Base-by-base conservation (phyloP, 1,284 basidiomycete species). In the Gomphus bonarii region DNA sequence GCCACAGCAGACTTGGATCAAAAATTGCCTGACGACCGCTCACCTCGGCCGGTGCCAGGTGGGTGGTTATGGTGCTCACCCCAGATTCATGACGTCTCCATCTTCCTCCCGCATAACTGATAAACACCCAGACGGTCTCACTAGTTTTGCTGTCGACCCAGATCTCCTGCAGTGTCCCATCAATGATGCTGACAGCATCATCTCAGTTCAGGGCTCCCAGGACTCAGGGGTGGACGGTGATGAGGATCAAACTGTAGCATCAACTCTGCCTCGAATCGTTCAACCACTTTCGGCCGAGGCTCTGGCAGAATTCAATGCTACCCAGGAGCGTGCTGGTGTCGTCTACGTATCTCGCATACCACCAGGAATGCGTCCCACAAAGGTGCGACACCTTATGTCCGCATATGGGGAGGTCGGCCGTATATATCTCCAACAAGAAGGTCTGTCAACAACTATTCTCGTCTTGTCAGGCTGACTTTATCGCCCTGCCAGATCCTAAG, bases 291-390 rank as follows among this genome's bases (percentile, higher is more conserved):
- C 82, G 1, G 74, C 76, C 2, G 84, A 88, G 65, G 85, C 82
- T 7, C 74, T 91, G 40, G 82, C 81, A 46, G 81, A 77, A 12
- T 91, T 84, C 70, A 80, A 84, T 63, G 78, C 78, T 44, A 80
- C 79, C 3, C 84, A 85, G 64, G 80, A 84, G 43, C 76, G 76
- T 31, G 79, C 89, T 40, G 95, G 92, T 0, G 85, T 99, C 59
- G 74, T 99, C 50, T 99, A 98, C 71, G 92, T 99, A 56, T 97
- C 93, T 16, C 80, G 95, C 42, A 88, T 99, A 65, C 97, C 97
- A 1, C 95, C 95, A n/a, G 97, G 95, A 0, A 99, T 99, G 97
- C 91, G 89, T 25, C 95, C 95, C 25, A 80, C 91, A 30, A 99
- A 99, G 72, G 91, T 99, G 42, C 86, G 93, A 59, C 93, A 99